phyloP scores from a whole-genome alignment of 2,329 filamentous ascomycete genomes.

The Stachybotrys chlorohalonatus region DNA sequence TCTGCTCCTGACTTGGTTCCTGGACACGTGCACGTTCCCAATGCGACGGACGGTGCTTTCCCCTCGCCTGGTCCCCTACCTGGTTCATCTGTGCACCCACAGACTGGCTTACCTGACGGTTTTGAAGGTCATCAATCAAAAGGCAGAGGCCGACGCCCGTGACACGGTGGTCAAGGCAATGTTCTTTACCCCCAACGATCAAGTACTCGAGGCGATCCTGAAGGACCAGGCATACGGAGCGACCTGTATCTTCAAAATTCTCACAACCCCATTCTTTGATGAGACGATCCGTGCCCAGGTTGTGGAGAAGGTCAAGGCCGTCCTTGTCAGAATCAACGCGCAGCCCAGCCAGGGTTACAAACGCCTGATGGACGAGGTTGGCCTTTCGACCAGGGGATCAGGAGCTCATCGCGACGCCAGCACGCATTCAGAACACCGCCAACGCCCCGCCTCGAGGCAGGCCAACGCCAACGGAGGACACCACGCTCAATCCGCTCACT shows the following conservation, averaged over 20 bases:
- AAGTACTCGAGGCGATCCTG: conserved; percentile 81
- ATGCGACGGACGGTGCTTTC: conserved; percentile 84
- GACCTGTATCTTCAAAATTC: conserved; percentile 95
- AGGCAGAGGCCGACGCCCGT: conserved; percentile 84
- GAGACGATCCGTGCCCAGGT: conserved; percentile 82
- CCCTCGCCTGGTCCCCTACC: conserved; percentile 81
- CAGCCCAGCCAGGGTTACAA: conserved; percentile 96
- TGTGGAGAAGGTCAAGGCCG: conserved; percentile 83
- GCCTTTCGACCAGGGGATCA: conserved; percentile 60
- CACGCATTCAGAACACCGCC: conserved; percentile 38
- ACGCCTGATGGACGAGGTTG: conserved; percentile 96
- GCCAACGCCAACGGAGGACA: conserved; percentile 32
- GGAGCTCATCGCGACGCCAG: conserved; percentile 33
- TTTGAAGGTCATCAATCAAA: conserved; percentile 96
- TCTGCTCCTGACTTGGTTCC: conserved; percentile 89
- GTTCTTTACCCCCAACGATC: conserved; percentile 84
- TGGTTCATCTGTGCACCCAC: conserved; percentile 94
- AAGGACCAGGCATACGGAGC: conserved; percentile 87
- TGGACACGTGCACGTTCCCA: conserved; percentile 96
- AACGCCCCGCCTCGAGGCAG: conserved; percentile 48
- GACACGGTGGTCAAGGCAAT: conserved; percentile 84
- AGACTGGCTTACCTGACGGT: conserved; percentile 97
- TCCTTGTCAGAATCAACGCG: conserved; percentile 82
- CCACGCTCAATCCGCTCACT: conserved; percentile 29
- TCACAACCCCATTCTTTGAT: conserved; percentile 96